A percentile compares a stretch with the other conserved stretches of the same genome.
Evolutionary conservation across 805 yeast species (phyloP).

Genomic region (Cyberlindnera saturnus): DNA sequence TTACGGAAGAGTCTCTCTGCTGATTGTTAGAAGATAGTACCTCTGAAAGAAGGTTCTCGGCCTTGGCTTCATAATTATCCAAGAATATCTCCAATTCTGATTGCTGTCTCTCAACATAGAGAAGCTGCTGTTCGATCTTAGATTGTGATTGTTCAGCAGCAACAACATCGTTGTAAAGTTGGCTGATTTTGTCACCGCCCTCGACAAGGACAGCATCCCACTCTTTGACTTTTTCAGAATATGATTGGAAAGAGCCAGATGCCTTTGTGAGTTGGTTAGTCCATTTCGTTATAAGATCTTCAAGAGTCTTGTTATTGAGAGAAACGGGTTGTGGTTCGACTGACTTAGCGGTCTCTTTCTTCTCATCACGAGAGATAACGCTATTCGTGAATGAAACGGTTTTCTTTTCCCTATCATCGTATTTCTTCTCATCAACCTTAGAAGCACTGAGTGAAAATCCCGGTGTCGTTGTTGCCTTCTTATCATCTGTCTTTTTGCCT

Average conservation of each 20-base stretch:
- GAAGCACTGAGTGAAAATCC: slow-evolving; percentile 2
- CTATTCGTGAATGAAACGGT: slow-evolving; percentile 24
- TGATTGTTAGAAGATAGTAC: slow-evolving; percentile 28
- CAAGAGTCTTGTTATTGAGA: slow-evolving; percentile 84
- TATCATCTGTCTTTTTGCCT: not conserved
- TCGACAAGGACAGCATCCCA: slow-evolving; percentile 86
- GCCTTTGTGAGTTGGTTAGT: slow-evolving; percentile 75
- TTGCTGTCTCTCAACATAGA: slow-evolving; percentile 87
- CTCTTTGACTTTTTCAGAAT: slow-evolving; percentile 64
- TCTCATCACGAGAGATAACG: slow-evolving; percentile 20
- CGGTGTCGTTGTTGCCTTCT: not conserved
- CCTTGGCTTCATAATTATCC: slow-evolving; percentile 63
- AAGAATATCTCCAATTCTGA: slow-evolving; percentile 80
- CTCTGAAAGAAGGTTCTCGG: slow-evolving; percentile 31
- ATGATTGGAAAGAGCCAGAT: slow-evolving; percentile 65
- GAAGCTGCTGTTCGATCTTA: slow-evolving; percentile 80
- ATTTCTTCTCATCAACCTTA: slow-evolving; percentile 8
- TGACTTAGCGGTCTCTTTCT: slow-evolving; percentile 42
- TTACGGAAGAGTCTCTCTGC: slow-evolving; percentile 26
- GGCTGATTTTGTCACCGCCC: slow-evolving; percentile 80
- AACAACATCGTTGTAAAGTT: slow-evolving; percentile 68
- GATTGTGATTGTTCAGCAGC: slow-evolving; percentile 81
- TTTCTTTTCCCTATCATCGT: slow-evolving; percentile 20
- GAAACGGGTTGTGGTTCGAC: slow-evolving; percentile 66
- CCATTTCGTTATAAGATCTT: slow-evolving; percentile 91